phyloP scores from a whole-genome alignment of 2,329 filamentous ascomycete species.

The Sporothrix pallida region DNA sequence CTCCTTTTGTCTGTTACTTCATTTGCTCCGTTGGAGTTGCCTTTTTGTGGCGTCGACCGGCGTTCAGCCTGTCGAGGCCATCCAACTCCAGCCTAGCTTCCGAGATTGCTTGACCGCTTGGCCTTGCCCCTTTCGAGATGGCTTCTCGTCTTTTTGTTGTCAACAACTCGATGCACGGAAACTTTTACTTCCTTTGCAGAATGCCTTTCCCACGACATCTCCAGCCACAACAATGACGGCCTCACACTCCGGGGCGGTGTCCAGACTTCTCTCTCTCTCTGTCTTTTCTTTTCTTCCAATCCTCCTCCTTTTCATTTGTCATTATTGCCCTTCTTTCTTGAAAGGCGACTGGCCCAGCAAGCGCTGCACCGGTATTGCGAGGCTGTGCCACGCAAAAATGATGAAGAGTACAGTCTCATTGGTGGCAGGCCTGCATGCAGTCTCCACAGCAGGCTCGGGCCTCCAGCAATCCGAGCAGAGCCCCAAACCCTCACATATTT shows the following conservation, averaged over 20 bases:
- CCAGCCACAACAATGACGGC: not conserved
- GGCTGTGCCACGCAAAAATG: conserved; percentile 10
- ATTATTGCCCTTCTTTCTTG: not conserved
- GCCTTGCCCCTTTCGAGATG: not conserved
- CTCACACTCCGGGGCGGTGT: not conserved
- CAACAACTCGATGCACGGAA: no score
- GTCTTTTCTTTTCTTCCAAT: no score
- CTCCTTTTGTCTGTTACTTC: no score
- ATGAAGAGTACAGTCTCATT: not conserved
- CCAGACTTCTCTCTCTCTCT: no score
- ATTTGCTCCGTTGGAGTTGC: not conserved
- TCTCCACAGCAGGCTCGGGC: conserved; percentile 4
- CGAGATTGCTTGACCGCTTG: not conserved
- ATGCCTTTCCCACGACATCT: not conserved
- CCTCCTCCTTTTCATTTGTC: no score
- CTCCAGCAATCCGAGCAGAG: conserved; percentile 9
- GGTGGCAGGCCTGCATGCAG: not conserved
- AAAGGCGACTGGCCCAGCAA: not conserved
- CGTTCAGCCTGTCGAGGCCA: conserved; percentile 6
- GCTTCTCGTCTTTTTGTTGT: not conserved
- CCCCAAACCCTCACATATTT: not conserved
- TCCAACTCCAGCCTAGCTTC: conserved; percentile 9
- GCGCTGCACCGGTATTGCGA: not conserved
- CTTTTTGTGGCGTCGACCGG: not conserved
- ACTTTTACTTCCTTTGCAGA: not conserved